phyloP scores from a whole-genome alignment of 192 early-diverging fungal species.

The Backusella tarrabulga region DNA sequence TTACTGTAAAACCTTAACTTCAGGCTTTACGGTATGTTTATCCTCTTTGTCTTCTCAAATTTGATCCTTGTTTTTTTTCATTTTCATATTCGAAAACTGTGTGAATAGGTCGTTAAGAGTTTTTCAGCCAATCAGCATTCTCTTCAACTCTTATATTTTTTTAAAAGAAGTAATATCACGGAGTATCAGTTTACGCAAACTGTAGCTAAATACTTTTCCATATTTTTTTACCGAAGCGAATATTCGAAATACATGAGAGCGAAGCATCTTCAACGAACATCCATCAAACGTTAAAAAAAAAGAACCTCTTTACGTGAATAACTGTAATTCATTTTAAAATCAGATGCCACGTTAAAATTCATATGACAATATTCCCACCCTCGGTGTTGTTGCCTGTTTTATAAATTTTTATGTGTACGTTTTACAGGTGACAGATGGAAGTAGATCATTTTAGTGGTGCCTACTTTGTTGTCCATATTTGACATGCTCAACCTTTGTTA shows the following conservation, averaged over 20 bases:
- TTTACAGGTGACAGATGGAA: no score
- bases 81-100: not conserved
- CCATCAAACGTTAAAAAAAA: not conserved
- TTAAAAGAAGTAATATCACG: not conserved
- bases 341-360: not conserved
- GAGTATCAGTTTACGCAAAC: not conserved
- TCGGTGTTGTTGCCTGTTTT: not conserved
- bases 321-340: not conserved
- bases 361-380: conserved; percentile 4
- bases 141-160: not conserved
- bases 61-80: not conserved
- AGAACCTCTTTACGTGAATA: not conserved
- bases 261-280: not conserved
- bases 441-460: no score
- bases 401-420: not conserved
- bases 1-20: not conserved
- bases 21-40: not conserved
- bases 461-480: no score
- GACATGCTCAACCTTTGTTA: no score
- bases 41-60: not conserved
- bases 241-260: not conserved
- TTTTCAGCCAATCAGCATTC: not conserved
- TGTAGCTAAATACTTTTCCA: not conserved
- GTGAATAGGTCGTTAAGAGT: not conserved
- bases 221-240: not conserved